Evolutionary conservation across 345 rosid species (phyloP).

Genomic region (Crucihimalaya himalaica): DNA sequence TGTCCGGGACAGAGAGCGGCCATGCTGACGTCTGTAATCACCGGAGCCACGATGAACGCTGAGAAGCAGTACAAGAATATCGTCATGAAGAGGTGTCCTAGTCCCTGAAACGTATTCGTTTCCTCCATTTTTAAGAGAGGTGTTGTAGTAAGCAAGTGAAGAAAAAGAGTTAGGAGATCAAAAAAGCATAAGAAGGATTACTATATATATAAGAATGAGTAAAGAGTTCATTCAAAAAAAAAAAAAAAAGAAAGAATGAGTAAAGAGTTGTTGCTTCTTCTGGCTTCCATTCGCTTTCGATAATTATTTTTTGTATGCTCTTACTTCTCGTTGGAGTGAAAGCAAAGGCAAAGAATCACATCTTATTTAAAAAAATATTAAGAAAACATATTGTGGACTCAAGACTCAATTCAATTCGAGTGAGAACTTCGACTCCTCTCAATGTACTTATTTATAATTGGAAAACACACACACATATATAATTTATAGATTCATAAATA

Average conservation of each 20-base stretch:
- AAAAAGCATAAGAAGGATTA: not conserved
- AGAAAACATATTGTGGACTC: not conserved
- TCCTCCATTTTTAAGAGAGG: slow-evolving; percentile 28
- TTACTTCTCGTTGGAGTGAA: slow-evolving; percentile 37
- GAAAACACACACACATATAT: not conserved
- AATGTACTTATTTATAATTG: not conserved
- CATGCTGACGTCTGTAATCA: slow-evolving; percentile 83
- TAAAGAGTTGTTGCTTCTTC: slow-evolving; percentile 27
- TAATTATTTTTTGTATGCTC: slow-evolving; percentile 5
- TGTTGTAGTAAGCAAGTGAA: slow-evolving; percentile 13
- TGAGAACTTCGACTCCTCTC: not conserved
- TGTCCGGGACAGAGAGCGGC: slow-evolving; percentile 76
- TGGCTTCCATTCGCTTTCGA: slow-evolving; percentile 17
- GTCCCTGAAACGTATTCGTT: slow-evolving; percentile 39
- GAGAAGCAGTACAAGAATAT: slow-evolving; percentile 57
- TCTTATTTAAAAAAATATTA: not conserved
- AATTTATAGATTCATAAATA: too few species aligned
- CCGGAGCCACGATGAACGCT: slow-evolving; percentile 54
- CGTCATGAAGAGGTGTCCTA: slow-evolving; percentile 64
- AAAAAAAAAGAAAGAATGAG: not conserved
- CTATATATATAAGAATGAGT: slow-evolving; percentile 18
- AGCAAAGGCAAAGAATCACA: slow-evolving; percentile 19
- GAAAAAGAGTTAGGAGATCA: not conserved
- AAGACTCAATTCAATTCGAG: not conserved
- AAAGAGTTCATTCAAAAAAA: too few species aligned